Evolutionary conservation across 2,329 filamentous ascomycete species (phyloP), one percentile per base, ranked within the genome.

Genomic region (Nemania abortiva): DNA sequence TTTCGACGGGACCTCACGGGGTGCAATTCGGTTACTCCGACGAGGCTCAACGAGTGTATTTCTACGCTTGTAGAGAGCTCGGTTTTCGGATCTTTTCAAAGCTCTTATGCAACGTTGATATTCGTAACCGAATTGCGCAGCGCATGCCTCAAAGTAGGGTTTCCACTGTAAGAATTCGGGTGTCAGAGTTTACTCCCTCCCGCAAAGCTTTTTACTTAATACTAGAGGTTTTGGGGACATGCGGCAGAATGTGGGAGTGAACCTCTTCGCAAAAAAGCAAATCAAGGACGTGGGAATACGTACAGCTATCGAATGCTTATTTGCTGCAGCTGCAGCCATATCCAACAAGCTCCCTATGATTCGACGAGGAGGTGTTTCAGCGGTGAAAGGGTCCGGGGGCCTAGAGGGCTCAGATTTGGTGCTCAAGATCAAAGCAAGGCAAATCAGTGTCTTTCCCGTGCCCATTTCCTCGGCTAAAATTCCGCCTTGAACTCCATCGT

Each of bases 391-490:
- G 78, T 2, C 89, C 85, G 1, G 95, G 91, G 3, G 91, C 87
- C 20, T 84, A 81, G 5, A 93, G 88, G 11, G 87, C 70, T 95
- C 87, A 37, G 90, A 84, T 74, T 88, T 89, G 0, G 93, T 97
- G 2, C 93, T 90, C 29, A 97, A 83, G 47, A 98, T 90, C 1
- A 94, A 82, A 6, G 91, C 86, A 20, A 98, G 82, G 71, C 92
- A 95, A 11, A 98, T 97, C 29, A 98, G 81, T 0, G 95, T 98
- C 82, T 98, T 98, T 0, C 95, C 95, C 0, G 87, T 82, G 6
- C 91, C 91, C 92, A 95, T 95, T 71, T 92, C 91, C 76, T 96
- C 93, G 0, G 92, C 92, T 15, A 94, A 82, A 15, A 95, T 91
- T 2, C 94, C 95, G 39, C 95, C 94, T 66, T 87, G 85, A 5